Conservation (phyloP, 139 green algal genomes). For the Chlamydomonas asymmetrica region DNA sequence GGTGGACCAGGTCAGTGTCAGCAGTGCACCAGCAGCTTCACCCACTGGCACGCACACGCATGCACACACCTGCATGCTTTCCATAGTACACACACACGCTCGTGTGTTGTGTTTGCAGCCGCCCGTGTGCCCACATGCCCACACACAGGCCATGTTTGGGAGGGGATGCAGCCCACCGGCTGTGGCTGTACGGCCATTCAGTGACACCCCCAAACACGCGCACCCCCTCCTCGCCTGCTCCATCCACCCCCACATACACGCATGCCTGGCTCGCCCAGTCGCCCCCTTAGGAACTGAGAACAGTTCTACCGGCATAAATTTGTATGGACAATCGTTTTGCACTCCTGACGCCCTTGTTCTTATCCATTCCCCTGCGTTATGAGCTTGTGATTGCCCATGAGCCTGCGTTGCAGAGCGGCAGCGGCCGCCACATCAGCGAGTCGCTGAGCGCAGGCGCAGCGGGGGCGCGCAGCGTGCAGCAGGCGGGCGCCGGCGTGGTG, state of each 20-base stretch:
- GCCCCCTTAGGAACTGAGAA: not conserved
- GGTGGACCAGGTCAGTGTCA: conserved; percentile 43
- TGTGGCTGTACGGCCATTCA: not conserved
- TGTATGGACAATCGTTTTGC: not conserved
- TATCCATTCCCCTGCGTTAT: not conserved
- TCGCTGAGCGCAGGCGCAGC: not conserved
- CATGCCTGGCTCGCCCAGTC: not conserved
- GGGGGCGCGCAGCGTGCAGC: too few relatives aligned
- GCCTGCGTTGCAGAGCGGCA: not conserved
- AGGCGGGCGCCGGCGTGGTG: conserved; percentile 30
- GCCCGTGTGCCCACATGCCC: not conserved
- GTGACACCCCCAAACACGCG: not conserved
- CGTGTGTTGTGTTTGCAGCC: not conserved
- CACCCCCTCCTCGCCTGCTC: not conserved
- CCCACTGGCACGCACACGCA: not conserved
- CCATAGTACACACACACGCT: not conserved
- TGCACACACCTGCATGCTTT: not conserved
- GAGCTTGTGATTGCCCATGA: not conserved
- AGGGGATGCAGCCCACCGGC: not conserved
- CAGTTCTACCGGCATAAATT: conserved; percentile 21
- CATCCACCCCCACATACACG: not conserved
- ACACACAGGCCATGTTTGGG: not conserved
- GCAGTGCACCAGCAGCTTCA: not conserved
- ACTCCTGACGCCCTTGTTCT: not conserved
- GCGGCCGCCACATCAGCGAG: conserved; percentile 8